Evolutionary conservation across 441 rosid species (phyloP), one percentile per base, ranked within the genome.

Genomic region (Populus trichocarpa): DNA sequence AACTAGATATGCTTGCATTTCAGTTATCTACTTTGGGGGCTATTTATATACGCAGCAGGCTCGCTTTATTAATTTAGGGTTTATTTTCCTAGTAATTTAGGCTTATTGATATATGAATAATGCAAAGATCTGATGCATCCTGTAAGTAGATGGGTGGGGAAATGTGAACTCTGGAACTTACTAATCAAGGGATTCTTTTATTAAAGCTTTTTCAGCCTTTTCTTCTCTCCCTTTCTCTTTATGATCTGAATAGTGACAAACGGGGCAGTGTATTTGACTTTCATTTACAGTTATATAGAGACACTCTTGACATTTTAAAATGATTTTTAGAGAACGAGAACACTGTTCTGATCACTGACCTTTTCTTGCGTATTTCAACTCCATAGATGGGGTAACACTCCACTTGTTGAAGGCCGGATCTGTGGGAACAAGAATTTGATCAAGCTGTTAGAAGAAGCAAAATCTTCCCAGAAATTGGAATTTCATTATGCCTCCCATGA

Each of bases 401-500:
- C 99, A 4, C 75, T 94, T 75, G 95, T 88, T 57, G 99, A 94
- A 85, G 88, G 87, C 2, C 84, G 87, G 75, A 84, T 80, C 77
- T 88, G 89, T 23, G 98, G 99, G 77, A 93, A 91, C 90, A 94
- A 91, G 85, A 93, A 89, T 25, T 82, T 96, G 88, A 91, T 93
- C 78, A 87, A 82, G 84, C 82, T 96, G 79, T 87, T 96, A 46
- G 96, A 93, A 87, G 88, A 87, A 64, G 89, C 92, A 23, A 90
- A 91, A 83, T 78, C 78, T 5, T n/a, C 84, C 78, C 90, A 85
- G 77, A 72, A 83, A 67, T 82, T 87, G 69, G 90, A 87, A 73
- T 76, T 79, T 50, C 78, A 85, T 30, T 32, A 75, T 73, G 40
- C 76, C 76, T 74, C 87, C 67, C 86, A 71, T 63, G 86, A 83